phyloP scores from a whole-genome alignment of 306 rosid species.

The Quercus robur region DNA sequence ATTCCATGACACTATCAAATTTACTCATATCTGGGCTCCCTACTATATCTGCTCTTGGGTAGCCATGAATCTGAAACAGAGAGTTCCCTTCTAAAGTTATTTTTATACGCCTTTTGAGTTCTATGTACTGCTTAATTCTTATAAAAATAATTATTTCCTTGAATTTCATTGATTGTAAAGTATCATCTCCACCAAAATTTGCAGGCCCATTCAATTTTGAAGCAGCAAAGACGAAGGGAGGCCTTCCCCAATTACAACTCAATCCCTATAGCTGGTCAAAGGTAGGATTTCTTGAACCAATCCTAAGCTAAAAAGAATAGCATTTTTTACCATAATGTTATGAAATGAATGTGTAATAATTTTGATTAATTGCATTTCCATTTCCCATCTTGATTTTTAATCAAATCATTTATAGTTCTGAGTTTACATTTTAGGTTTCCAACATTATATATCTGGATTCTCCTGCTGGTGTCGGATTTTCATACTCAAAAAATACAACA shows the following conservation, averaged over 20 bases:
- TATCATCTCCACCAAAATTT: constrained; percentile 14
- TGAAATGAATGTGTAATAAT: not conserved
- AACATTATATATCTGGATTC: constrained; percentile 88
- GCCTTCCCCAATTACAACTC: constrained; percentile 63
- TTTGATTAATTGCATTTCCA: constrained; percentile 2
- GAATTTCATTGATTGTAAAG: not conserved
- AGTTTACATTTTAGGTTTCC: constrained; percentile 61
- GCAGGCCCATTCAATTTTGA: constrained; percentile 93
- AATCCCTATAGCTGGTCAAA: constrained; percentile 96
- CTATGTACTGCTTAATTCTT: not conserved
- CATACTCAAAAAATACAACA: constrained; percentile 63
- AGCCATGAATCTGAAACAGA: not conserved
- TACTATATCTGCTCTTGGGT: not conserved
- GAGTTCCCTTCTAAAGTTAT: not conserved
- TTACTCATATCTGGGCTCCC: not conserved
- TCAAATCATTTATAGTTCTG: constrained; percentile 8
- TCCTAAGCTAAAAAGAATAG: not conserved
- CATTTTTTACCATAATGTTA: not conserved
- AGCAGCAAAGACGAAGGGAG: constrained; percentile 46
- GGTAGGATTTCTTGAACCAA: constrained; percentile 35
- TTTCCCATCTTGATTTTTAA: not conserved
- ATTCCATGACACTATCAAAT: not conserved
- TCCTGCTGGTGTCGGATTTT: constrained; percentile 93
- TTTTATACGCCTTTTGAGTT: not conserved
- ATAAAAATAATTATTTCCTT: not conserved